Base-by-base conservation (phyloP, 1,284 basidiomycete genomes). In the Cystobasidium pallidum region DNA sequence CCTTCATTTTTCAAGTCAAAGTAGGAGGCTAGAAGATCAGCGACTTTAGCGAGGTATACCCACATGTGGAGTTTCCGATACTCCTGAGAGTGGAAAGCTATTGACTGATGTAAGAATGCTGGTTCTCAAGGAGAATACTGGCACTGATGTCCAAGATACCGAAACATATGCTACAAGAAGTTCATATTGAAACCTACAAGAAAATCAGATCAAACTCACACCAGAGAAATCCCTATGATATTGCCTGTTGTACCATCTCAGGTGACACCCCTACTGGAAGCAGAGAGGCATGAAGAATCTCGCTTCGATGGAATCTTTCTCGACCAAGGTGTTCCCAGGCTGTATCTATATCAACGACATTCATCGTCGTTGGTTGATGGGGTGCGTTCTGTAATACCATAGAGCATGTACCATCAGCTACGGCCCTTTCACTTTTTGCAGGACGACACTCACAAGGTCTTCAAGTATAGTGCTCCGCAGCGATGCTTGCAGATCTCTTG, bases 221-320 rank as follows among this genome's bases (percentile, higher is more conserved):
- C n/a, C n/a, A n/a, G n/a, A n/a, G n/a, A n/a, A n/a, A n/a, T n/a
- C n/a, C 2, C 1, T 1, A 47, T 24, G 41, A 17, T 2, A 7
- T 24, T 4, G 34, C 19, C 24, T 34, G 36, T 21, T 32, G 28
- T 19, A 66, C 6, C 47, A 66, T 39, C 32, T 66, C 64, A 17
- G 64, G 64, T 7, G 64, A 54, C 3, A 66, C 49, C 1, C 64
- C 64, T 10, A 66, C 28, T 21, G 64, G 64, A n/a, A 66, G 51
- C 3, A 66, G 39, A 26, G 36, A 24, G 19, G 24, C 21, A 30
- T 66, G 51, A 10, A 51, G 24, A 21, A 66, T 52, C 28, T 66
- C 64, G 32, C 47, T 52, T 15, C n/a, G 26, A 19, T 19, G 26
- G 34, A 66, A 66, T 2, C 4, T 6, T 1, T 36, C 36, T 7